Percentiles rank a stretch among this genome's conserved stretches.
Conservation (phyloP, 306 rosid species). For the Castanea crenata region DNA sequence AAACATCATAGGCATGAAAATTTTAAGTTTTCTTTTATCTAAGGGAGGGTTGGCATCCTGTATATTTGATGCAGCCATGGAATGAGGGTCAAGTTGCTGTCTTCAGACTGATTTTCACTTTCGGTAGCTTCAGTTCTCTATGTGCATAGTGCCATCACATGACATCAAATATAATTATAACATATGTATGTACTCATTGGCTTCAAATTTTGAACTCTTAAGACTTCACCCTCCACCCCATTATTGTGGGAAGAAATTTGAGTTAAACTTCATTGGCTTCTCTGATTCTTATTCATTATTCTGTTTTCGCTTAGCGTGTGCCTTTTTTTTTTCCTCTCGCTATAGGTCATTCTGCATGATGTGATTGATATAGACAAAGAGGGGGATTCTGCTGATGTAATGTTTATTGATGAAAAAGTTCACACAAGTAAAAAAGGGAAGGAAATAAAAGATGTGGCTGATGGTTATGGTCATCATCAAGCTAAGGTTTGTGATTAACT, state of each 20-base stretch:
- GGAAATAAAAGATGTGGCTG: slow-evolving; percentile 31
- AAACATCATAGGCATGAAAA: background rate
- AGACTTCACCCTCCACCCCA: too few relatives aligned
- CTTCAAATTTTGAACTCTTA: too few relatives aligned
- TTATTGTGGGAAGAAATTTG: background rate
- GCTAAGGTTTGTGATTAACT: slow-evolving; percentile 46
- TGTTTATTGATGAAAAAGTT: slow-evolving; percentile 40
- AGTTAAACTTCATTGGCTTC: background rate
- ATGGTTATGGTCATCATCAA: slow-evolving; percentile 38
- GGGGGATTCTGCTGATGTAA: slow-evolving; percentile 41
- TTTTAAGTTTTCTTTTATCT: background rate
- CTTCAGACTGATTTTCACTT: too few relatives aligned
- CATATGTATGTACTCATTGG: too few relatives aligned
- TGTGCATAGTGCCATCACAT: too few relatives aligned
- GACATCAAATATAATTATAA: background rate
- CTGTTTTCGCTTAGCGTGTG: background rate
- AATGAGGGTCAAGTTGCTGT: too few relatives aligned
- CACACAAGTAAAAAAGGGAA: slow-evolving; percentile 53
- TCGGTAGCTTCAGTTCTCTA: too few relatives aligned
- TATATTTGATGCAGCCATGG: background rate
- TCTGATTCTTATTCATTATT: background rate
- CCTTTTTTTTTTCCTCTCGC: slow-evolving; percentile 4
- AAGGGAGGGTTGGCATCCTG: background rate
- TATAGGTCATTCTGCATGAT: slow-evolving; percentile 42
- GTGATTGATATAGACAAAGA: slow-evolving; percentile 58